Percentiles rank a stretch among this genome's conserved stretches.
Evolutionary conservation across 352 stramenopile species (phyloP).

Genomic region (Phytopythium kandeliae): DNA sequence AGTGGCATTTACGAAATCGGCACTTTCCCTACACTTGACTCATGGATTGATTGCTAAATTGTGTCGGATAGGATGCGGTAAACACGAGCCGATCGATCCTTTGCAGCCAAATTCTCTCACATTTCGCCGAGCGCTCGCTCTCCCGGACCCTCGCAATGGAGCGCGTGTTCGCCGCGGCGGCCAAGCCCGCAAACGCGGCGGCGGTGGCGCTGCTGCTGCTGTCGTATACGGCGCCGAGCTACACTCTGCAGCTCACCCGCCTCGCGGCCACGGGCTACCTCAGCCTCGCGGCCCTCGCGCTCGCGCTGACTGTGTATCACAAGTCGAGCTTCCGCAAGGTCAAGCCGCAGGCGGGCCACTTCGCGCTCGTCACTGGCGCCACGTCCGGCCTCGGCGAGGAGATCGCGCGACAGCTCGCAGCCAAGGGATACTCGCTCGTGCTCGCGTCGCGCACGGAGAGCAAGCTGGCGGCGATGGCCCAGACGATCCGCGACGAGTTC

Average conservation of each 20-base stretch:
- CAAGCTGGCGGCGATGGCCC: constrained; percentile 44
- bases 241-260: constrained; percentile 16
- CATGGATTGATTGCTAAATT: no score
- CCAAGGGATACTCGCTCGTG: constrained; percentile 59
- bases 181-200: constrained; percentile 13
- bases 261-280: constrained; percentile 29
- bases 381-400: constrained; percentile 62
- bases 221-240: constrained; percentile 11
- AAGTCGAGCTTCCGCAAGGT: constrained; percentile 34
- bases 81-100: neutral
- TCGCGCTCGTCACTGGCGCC: constrained; percentile 60
- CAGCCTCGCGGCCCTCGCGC: constrained; percentile 24
- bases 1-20: no score
- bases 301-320: constrained; percentile 42
- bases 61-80: no score
- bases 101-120: no score
- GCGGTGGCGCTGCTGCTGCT: constrained; percentile 22
- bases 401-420: constrained; percentile 57
- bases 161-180: neutral
- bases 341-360: constrained; percentile 14
- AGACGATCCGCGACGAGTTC: constrained; percentile 42
- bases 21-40: no score
- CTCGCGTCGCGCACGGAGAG: constrained; percentile 37
- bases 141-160: neutral
- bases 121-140: no score